These are phyloP conservation scores for Pavlovales sp. DNA, from an alignment of 208 protist genomes.

Conservation along the genomic window DNA sequence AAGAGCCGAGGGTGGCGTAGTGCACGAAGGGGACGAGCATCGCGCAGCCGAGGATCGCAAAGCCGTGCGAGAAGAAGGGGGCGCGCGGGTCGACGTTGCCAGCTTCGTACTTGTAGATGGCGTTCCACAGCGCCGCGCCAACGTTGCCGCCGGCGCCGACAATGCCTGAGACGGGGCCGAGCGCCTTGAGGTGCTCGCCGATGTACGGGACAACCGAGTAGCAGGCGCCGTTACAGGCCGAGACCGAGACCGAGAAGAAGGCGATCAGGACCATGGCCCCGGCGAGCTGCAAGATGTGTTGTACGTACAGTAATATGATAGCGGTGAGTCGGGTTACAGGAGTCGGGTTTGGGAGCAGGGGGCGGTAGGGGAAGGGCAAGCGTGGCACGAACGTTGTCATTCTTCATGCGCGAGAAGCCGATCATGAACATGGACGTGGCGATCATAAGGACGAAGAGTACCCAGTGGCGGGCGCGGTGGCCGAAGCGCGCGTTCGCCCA, in stretches of 20 bases:
- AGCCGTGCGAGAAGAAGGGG: constrained; percentile 4
- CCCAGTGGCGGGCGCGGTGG: constrained; percentile 12
- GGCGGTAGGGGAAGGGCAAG: no score
- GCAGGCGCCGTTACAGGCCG: not conserved
- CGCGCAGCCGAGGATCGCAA: not conserved
- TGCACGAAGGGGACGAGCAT: not conserved
- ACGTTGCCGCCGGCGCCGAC: constrained; percentile 17
- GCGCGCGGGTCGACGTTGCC: not conserved
- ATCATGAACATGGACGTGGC: no score
- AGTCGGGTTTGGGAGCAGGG: no score
- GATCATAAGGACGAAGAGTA: no score
- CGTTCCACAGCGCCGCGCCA: not conserved
- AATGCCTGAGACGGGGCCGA: constrained; percentile 5
- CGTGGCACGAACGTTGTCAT: no score
- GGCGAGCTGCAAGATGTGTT: not conserved
- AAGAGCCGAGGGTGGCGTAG: not conserved
- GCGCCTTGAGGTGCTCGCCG: not conserved
- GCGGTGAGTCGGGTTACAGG: no score
- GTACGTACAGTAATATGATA: no score
- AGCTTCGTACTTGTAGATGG: not conserved
- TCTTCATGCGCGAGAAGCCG: no score
- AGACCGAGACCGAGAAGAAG: constrained; percentile 17
- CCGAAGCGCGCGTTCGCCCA: not conserved
- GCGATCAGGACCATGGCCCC: not conserved
- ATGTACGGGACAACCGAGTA: constrained; percentile 16